Evolutionary conservation across 108 stramenopile species (phyloP), one percentile per base, ranked within the genome.

Genomic region (Nitzschia palea): DNA sequence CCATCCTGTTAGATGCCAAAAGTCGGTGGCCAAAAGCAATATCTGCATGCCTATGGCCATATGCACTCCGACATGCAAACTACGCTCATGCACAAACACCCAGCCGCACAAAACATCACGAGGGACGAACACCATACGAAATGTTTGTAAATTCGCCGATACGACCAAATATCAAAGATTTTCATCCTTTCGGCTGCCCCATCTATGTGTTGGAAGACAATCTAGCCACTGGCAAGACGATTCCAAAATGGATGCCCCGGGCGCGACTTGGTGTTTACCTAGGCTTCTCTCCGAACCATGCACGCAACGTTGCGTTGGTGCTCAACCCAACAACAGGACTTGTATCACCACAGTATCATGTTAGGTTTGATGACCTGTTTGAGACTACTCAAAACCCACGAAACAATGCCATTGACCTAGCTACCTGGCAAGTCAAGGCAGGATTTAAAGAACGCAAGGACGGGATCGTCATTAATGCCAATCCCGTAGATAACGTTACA

Each of bases 41-140:
- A 22, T 68, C 59, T 1, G 37, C 66, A 2, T 43, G 55, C 34
- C 43, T 81, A 17, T 81, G 80, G 80, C 71, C 76, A 28, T 73
- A 59, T 32, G 72, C 72, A 20, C 8, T 73, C 22, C 29, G 65
- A 3, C 23, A 45, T 29, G 66, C 67, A 5, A 66, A 64, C 56
- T 25, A 55, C 2, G 27, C 60, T 6, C 3, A 26, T 18, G 48
- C 45, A 12, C 27, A 31, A 72, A 81, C 52, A 5, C 50, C 25
- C 44, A 50, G 10, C 48, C 42, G 1, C 22, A 6, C n/a, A 20
- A 22, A 8, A 44, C 55, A 18, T n/a, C n/a, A 72, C 6, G 27
- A 3, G 6, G 56, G 32, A 3, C 18, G 18, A 34, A 67, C 54
- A 5, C 66, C 66, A 4, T 30, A 37, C 20, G 33, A 67, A 36